Conservation (phyloP, 148 eudicot species). For the Fagopyrum homotropicum region DNA sequence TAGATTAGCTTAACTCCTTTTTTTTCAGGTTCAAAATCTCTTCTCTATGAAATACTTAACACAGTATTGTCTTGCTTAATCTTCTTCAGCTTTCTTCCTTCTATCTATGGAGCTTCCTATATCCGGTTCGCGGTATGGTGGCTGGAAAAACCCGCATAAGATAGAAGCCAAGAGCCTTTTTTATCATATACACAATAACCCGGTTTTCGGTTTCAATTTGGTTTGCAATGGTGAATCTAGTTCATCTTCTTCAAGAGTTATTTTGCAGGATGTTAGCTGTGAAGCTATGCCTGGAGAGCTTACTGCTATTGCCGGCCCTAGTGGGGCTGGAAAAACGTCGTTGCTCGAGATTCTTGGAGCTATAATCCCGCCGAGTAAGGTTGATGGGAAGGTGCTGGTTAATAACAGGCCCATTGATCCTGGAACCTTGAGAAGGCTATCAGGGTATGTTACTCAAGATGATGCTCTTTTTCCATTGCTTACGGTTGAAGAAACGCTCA, state of each 20-base stretch:
- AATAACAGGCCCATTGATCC: slow-evolving; percentile 40
- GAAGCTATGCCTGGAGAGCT: slow-evolving; percentile 74
- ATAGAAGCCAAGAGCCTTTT: slow-evolving; percentile 49
- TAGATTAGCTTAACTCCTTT: slow-evolving; percentile 9
- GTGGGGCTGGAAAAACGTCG: slow-evolving; percentile 93
- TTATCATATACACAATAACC: slow-evolving; percentile 22
- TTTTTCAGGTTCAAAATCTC: background rate
- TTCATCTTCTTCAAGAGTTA: slow-evolving; percentile 27
- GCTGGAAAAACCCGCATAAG: slow-evolving; percentile 25
- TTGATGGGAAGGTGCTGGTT: slow-evolving; percentile 54
- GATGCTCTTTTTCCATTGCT: slow-evolving; percentile 72
- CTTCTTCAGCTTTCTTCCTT: background rate
- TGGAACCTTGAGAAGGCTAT: slow-evolving; percentile 35
- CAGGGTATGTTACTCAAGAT: slow-evolving; percentile 86
- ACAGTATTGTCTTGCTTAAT: slow-evolving; percentile 4
- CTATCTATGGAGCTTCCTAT: slow-evolving; percentile 48
- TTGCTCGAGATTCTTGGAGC: slow-evolving; percentile 72
- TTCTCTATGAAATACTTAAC: background rate
- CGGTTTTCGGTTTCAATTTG: slow-evolving; percentile 28
- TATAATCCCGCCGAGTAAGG: slow-evolving; percentile 28
- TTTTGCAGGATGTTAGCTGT: slow-evolving; percentile 56
- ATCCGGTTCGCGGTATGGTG: slow-evolving; percentile 13
- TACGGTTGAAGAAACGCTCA: slow-evolving; percentile 83
- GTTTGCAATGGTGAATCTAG: slow-evolving; percentile 5
- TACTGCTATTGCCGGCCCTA: slow-evolving; percentile 94